Evolutionary conservation across 1,284 basidiomycete species (phyloP).

Genomic region (Apiotrichum montevideense): DNA sequence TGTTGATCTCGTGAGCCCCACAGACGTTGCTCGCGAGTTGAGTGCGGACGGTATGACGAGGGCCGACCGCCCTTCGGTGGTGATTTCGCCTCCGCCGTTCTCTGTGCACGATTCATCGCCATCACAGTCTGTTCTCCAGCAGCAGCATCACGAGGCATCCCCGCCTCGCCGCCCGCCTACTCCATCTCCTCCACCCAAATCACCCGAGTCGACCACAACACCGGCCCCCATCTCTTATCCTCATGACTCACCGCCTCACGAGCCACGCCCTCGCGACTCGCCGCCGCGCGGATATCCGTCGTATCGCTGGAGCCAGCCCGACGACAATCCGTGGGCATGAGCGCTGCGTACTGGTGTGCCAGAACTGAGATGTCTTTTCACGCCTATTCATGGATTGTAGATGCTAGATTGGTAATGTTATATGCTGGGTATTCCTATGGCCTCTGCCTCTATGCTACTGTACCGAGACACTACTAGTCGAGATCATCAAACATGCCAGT

Average conservation of each 20-base stretch:
- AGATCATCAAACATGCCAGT: conserved; percentile 43
- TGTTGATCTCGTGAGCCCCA: conserved; percentile 11
- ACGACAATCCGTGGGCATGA: conserved; percentile 16
- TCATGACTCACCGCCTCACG: background rate
- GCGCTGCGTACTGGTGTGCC: background rate
- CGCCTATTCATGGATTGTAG: background rate
- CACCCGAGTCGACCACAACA: background rate
- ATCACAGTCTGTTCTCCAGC: background rate
- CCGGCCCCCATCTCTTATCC: background rate
- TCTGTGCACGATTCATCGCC: too few species aligned
- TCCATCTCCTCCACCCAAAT: background rate
- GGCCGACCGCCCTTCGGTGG: too few species aligned
- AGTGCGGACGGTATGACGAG: too few species aligned
- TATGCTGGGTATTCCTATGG: conserved; percentile 4
- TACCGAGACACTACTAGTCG: conserved; percentile 19
- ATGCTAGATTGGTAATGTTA: conserved; percentile 24
- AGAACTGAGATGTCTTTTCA: too few species aligned
- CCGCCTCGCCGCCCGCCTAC: background rate
- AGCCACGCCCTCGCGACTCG: background rate
- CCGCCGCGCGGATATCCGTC: conserved; percentile 1
- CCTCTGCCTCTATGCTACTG: background rate
- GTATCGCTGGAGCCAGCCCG: conserved; percentile 5
- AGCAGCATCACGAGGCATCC: background rate
- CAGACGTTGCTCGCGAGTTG: background rate
- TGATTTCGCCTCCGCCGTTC: too few species aligned